phyloP scores from a whole-genome alignment of 2,329 filamentous ascomycete genomes.

The Graphilbum fragrans region DNA sequence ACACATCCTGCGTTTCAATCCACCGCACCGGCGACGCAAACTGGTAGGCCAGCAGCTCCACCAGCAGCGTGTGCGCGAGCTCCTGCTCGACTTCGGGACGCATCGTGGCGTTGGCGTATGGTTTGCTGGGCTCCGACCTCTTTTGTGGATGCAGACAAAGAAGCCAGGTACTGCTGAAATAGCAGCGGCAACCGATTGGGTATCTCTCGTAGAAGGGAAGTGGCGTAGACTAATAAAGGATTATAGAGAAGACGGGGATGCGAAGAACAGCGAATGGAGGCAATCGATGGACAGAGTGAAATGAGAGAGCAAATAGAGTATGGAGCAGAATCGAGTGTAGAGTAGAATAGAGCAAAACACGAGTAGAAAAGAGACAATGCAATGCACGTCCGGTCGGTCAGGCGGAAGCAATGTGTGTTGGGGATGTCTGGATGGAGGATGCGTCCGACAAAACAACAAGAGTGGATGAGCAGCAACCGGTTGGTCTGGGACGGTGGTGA shows the following conservation, averaged over 20 bases:
- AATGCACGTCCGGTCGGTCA: constrained; percentile 2
- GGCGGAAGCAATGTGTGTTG: constrained; percentile 8
- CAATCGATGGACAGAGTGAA: no score
- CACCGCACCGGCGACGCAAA: constrained; percentile 98
- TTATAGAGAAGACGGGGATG: background rate
- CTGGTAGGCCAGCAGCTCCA: constrained; percentile 97
- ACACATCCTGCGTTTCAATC: constrained; percentile 99
- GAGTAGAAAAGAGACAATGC: no score
- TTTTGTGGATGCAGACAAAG: no score
- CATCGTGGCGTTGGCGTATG: constrained; percentile 45
- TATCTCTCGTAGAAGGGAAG: no score
- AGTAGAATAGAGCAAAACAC: no score
- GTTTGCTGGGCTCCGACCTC: no score
- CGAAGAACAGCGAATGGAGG: no score
- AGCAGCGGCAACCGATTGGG: no score
- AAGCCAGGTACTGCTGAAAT: no score
- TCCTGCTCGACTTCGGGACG: constrained; percentile 98
- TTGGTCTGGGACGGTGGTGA: background rate
- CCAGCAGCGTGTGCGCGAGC: constrained; percentile 93
- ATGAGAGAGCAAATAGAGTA: no score
- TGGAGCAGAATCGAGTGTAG: no score
- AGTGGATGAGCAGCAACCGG: background rate
- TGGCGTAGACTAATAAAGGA: no score
- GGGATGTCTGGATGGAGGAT: constrained; percentile 2
- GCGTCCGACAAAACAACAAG: background rate